Evolutionary conservation across 2,329 filamentous ascomycete species (phyloP), one percentile per base, ranked within the genome.

Genomic region (Aspergillus sp.): DNA sequence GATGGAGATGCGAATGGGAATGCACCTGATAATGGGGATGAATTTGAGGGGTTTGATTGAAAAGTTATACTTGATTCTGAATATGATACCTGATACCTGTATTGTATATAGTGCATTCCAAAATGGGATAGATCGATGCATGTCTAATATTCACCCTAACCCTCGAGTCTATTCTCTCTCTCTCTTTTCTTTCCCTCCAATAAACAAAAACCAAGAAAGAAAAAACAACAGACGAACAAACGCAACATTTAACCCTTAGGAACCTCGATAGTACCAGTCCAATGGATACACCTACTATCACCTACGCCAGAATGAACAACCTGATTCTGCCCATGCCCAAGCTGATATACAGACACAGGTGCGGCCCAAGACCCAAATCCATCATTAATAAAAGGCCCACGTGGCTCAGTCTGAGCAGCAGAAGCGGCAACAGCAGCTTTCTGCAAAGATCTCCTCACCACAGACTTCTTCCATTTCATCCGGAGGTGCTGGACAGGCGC

Each of bases 21-120:
- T 19, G 19, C 19, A 19, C 19, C 19, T 35, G 50, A 34, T 6
- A 56, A 41, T 12, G 57, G 53, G 27, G 61, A 76, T 27, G 76
- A 80, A 33, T 84, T 84, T 63, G 60, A 76, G 46, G 81, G 81
- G 1, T 84, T 83, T 58, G 78, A 69, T 50, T 68, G 42, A 56
- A 50, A 42, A 32, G 19, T 45, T 45, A 46, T 47, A 32, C 43
- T 12, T 10, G 29, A 41, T 40, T 10, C 27, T 19, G 27, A 28
- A n/a, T 41, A 8, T 41, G 26, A 41, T 41, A 12, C 28, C 39
- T 41, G 35, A 38, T 38, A 38, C 35, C 35, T 38, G 35, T 38
- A 12, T n/a, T 41, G 9, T 19, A 7, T 28, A 8, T 28, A 39
- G 4, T 26, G 19, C 9, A 39, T 39, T 7, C 9, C 5, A 19